Base-by-base conservation (phyloP, 441 rosid species). In the Syzygium syzygioides region DNA sequence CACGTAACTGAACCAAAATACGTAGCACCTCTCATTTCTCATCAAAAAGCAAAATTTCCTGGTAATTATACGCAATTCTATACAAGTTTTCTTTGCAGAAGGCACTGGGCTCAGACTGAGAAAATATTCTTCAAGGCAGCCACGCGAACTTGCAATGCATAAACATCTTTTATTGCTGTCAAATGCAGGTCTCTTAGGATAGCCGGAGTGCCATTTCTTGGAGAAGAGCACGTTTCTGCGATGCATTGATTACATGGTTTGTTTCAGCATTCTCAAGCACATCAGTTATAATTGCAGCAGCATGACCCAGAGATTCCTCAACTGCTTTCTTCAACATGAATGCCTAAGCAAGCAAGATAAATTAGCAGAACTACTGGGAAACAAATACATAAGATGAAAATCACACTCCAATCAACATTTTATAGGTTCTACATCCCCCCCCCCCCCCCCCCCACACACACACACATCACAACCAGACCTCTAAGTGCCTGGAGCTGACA, bases 281-380 rank as follows among this genome's bases (percentile, higher is more conserved):
- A 76, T 98, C 98, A 3, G 96, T 94, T 90, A 98, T 94, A 91
- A 98, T 95, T 55, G 99, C 98, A 17, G 98, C 96, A 88, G 99
- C 99, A 90, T 97, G 99, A 86, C 99, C 99, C n/a, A 97, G 94
- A 88, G 98, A 98, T 91, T 96, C 99, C 94, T 96, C 99, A 1
- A 93, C 94, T 1, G 96, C 95, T 92, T 94, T 93, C 93, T 90
- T 98, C 91, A 98, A 93, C 98, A 98, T 95, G 91, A 98, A 98
- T 66, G 99, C 99, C 99, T 98, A 76, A 20, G n/a, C 83, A 76
- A 76, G 83, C 52, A 23, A 41, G 52, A 41, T 76, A 41, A 76
- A 41, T 76, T 45, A 76, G 17, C n/a, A 37, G 83, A 41, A 41
- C n/a, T 6, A 76, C n/a, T 6, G 52, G n/a, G 83, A 41, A 76